Base-by-base conservation (phyloP, 2,329 filamentous ascomycete species). In the Pochonia chlamydosporia region DNA sequence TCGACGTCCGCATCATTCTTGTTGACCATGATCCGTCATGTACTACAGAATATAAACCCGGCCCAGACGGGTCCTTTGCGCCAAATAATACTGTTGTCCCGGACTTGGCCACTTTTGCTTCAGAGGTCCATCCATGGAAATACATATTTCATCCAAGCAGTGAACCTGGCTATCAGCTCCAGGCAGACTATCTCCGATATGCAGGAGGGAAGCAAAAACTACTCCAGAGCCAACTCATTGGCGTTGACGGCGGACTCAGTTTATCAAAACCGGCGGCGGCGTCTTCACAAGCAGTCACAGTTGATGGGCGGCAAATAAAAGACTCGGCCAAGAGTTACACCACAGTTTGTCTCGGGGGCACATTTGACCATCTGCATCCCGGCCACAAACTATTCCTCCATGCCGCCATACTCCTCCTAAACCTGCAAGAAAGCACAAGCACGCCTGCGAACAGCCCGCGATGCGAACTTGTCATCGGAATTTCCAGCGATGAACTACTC, bases 301-400 rank as follows among this genome's bases (percentile, higher is more conserved):
- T 3, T 16, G 24, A 10, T 30, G 24, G 25, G 13, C 20, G 18
- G n/a, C n/a, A 9, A 31, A 11, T 16, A 7, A 41, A 49, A 1
- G 44, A 52, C 3, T 46, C 46, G 13, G 45, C 48, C 5, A 44
- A 46, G 3, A 55, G 56, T 1, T 66, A 66, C 50, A 49, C 51
- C 3, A 60, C 54, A 3, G 85, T 95, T 43, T 88, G 85, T 44
- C 80, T 97, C 11, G 93, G 92, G 25, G 93, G 93, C 9, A 99
- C 93, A 0, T 99, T 97, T 67, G 93, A 99, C 64, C 90, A 97
- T 66, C 78, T 99, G 20, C 93, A 99, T 63, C 84, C 88, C 4
- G 93, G 93, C 5, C 93, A 99, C 71, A 99, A 97, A 68, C 75
- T 97, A n/a, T 78, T 99, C 18, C 79, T 99, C 18, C 90, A 91